Base-by-base conservation (phyloP, 2,329 filamentous ascomycete species). In the Trichoderma atrobrunneum region DNA sequence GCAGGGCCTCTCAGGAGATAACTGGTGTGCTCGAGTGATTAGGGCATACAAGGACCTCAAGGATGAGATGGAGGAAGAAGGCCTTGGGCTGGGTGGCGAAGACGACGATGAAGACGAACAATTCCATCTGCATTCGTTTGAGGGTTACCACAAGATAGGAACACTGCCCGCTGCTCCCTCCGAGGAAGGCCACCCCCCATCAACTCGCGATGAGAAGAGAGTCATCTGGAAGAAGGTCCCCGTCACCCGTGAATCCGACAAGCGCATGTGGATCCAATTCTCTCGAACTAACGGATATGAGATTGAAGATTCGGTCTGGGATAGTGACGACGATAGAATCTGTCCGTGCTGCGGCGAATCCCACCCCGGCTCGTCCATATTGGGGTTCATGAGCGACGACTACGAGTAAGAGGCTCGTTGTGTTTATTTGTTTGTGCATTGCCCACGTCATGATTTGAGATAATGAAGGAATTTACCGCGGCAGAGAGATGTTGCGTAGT, bases 221-320 rank as follows among this genome's bases (percentile, higher is more conserved):
- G 83, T 86, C 4, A 82, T 88, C 24, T 88, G 86, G 85, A 88
- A 87, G 76, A 82, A 79, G 14, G 82, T 88, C 0, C 87, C 86
- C 1, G 61, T 80, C 5, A 78, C 78, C 21, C 82, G 84, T 21
- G 83, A 84, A 70, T 75, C 73, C 0, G 76, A 80, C 16, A 78
- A 82, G 36, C 85, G 86, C 26, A 76, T 79, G n/a, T 88, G 86
- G 86, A 78, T 81, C 18, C 81, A 87, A 43, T 88, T 88, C 74
- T 83, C 80, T 64, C 79, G 82, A 36, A 78, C 74, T 63, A 82
- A 77, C 34, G 83, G 83, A 30, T 82, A 83, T 71, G 80, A 82
- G 75, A 76, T 81, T 73, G 77, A 75, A 48, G 77, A 80, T 28
- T 30, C 74, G 14, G 80, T 81, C 11, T 79, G 78, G 72, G 78